A percentile compares a stretch with the other conserved stretches of the same genome.
Conservation (phyloP, 257 asterid species). For the Perilla frutescens region DNA sequence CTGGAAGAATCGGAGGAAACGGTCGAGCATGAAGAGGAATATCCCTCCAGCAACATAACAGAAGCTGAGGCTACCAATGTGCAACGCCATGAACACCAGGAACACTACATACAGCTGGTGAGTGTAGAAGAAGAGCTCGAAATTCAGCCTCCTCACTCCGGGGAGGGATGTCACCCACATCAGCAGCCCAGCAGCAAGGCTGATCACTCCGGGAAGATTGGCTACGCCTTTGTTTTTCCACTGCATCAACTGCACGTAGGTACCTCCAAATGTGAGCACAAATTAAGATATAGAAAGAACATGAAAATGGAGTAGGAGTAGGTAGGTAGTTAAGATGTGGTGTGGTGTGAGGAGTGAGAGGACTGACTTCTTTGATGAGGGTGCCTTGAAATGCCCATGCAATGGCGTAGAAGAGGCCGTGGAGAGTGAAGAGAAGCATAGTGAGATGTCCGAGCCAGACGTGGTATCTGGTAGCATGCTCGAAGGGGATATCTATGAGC, state of each 20-base stretch:
- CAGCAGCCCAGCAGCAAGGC: constrained; percentile 71
- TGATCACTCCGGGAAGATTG: constrained; percentile 69
- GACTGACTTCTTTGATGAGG: constrained; percentile 56
- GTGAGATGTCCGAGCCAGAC: constrained; percentile 97
- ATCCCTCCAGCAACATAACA: constrained; percentile 66
- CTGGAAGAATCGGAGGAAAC: constrained; percentile 82
- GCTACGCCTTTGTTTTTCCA: constrained; percentile 66
- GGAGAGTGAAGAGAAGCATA: constrained; percentile 77
- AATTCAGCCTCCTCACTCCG: constrained; percentile 61
- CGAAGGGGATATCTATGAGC: constrained; percentile 79
- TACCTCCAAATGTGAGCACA: too few relatives aligned
- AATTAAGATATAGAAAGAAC: too few relatives aligned
- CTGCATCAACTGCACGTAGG: constrained; percentile 48
- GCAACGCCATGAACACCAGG: constrained; percentile 70
- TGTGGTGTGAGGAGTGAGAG: background rate
- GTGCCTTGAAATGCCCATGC: constrained; percentile 65
- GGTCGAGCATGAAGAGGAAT: constrained; percentile 80
- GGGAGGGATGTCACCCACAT: constrained; percentile 92
- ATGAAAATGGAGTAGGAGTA: background rate
- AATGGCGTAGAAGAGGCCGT: constrained; percentile 65
- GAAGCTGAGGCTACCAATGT: constrained; percentile 69
- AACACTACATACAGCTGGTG: constrained; percentile 71
- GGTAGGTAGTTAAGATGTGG: too few relatives aligned
- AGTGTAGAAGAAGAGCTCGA: constrained; percentile 78
- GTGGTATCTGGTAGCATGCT: constrained; percentile 87